Conservation (phyloP, 306 rosid genomes). For the Castanea sativa region DNA sequence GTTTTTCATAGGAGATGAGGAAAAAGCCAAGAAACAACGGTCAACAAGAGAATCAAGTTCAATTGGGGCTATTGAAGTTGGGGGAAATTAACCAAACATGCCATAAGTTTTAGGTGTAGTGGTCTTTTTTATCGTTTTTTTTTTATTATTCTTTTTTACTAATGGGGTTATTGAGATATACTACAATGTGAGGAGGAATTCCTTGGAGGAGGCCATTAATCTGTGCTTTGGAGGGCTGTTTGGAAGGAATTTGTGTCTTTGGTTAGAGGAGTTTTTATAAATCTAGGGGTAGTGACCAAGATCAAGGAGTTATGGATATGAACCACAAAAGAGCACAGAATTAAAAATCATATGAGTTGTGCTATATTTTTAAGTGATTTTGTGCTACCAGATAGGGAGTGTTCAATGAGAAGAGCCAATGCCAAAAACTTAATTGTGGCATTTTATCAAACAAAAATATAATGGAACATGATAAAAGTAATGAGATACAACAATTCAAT, state of each 20-base stretch:
- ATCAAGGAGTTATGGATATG: conserved; percentile 43
- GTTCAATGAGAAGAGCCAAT: too few relatives aligned
- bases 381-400: too few relatives aligned
- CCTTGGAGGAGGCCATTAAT: conserved; percentile 90
- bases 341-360: too few relatives aligned
- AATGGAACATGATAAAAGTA: too few relatives aligned
- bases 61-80: background rate
- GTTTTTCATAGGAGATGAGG: background rate
- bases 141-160: conserved; percentile 57
- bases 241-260: conserved; percentile 88
- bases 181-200: conserved; percentile 74
- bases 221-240: conserved; percentile 68
- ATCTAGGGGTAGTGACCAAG: conserved; percentile 61
- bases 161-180: conserved; percentile 73
- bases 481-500: too few relatives aligned
- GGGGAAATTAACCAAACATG: conserved; percentile 14
- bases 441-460: too few relatives aligned
- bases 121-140: background rate
- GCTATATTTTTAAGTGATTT: too few relatives aligned
- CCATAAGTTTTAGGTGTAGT: background rate
- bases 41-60: conserved; percentile 24
- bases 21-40: background rate
- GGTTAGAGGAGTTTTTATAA: conserved; percentile 63
- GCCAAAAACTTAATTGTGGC: too few relatives aligned
- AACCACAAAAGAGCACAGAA: too few relatives aligned